Base-by-base conservation (phyloP, 2,329 filamentous ascomycete genomes). In the Furcasterigmium sp. region DNA sequence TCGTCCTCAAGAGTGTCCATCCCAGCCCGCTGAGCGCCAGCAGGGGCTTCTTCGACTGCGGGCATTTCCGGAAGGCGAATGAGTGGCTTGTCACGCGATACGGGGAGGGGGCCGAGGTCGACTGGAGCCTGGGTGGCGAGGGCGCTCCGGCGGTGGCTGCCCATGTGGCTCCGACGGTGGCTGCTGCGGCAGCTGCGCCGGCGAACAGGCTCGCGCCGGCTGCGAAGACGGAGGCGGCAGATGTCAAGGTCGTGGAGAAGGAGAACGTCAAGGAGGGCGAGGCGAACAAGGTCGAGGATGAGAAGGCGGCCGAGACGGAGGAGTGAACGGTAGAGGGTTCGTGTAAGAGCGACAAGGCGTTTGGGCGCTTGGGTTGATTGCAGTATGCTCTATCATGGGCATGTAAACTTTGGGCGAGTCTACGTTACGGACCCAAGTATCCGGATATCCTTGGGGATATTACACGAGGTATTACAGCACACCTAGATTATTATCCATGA, bases 11-110 rank as follows among this genome's bases (percentile, higher is more conserved):
- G 65, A 86, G 83, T 56, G 90, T 91, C 39, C 93, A 98, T 67
- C 93, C 93, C 0, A 95, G 89, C 62, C 93, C 93, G n/a, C 64
- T 96, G 51, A 94, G 88, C 65, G 93, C 91, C 4, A 67, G 73
- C 13, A 76, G 79, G 42, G 93, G 93, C 1, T 98, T 90, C 63
- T 89, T 88, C 52, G 83, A 87, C 45, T 91, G 86, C 54, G 80
- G 81, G 0, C 90, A 95, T 64, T 95, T 94, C 62, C 82, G 73
- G 50, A 79, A 82, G 66, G 80, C 87, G 37, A 95, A 95, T 58
- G 82, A 87, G 54, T 98, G 93, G 93, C 71, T 98, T 18, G 70
- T 76, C 42, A 63, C 75, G 53, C 75, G 85, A 45, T 95, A 97
- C 63, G 93, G 93, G 0, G 69, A 76, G n/a, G 84, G 83, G 3